These are phyloP conservation scores for Fusarium odoratissimum DNA, from an alignment of 2,329 filamentous ascomycete species.

Conservation along the genomic window DNA sequence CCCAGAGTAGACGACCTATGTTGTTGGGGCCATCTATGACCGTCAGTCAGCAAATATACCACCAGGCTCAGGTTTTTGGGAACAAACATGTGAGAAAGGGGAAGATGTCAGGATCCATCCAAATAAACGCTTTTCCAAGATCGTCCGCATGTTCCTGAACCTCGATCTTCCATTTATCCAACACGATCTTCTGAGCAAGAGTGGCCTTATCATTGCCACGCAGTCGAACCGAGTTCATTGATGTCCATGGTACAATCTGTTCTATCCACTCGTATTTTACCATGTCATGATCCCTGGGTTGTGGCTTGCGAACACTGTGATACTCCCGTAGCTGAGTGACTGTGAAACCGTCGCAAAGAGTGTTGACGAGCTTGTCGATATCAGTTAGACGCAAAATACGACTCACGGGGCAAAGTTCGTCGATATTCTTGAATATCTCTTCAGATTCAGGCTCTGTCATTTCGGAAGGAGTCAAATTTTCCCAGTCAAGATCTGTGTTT, in stretches of 20 bases:
- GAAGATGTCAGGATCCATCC: conserved; percentile 56
- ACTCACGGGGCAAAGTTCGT: conserved; percentile 60
- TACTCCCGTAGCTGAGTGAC: conserved; percentile 59
- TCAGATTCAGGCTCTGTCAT: conserved; percentile 43
- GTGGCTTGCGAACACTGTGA: conserved; percentile 37
- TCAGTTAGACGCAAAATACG: conserved; percentile 53
- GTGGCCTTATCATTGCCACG: conserved; percentile 53
- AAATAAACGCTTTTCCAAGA: conserved; percentile 56
- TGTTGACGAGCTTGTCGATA: conserved; percentile 55
- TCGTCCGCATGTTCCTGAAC: conserved; percentile 58
- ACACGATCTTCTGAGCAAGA: conserved; percentile 58
- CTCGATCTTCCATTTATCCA: conserved; percentile 62
- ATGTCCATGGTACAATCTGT: conserved; percentile 55
- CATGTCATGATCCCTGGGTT: conserved; percentile 1
- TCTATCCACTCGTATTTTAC: conserved; percentile 56
- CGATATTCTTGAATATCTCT: conserved; percentile 59
- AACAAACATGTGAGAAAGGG: conserved; percentile 59
- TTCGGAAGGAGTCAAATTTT: conserved; percentile 47
- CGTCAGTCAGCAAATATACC: not conserved
- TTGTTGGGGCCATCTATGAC: conserved; percentile 24
- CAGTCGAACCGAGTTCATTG: conserved; percentile 25
- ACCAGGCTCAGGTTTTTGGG: not conserved
- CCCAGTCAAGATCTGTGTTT: conserved; percentile 45
- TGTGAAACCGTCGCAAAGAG: conserved; percentile 60
- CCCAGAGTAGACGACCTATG: conserved; percentile 41